phyloP scores from a whole-genome alignment of 805 yeast species.

The Schwanniomyces sp. region DNA sequence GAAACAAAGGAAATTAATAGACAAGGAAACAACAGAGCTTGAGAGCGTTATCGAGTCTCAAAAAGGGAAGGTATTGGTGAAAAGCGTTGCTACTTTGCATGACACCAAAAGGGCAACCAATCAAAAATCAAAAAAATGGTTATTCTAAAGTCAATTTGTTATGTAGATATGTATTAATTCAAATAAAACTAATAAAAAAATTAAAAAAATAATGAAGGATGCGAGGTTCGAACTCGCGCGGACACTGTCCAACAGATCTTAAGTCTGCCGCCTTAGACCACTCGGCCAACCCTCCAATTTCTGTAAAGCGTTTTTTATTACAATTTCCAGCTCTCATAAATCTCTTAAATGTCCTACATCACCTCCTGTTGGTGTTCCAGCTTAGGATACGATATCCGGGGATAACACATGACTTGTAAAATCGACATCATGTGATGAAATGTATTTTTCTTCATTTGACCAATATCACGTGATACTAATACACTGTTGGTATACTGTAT shows the following conservation, averaged over 20 bases:
- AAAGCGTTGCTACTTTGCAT: conserved; percentile 50
- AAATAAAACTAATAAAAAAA: neutral
- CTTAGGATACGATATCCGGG: no score
- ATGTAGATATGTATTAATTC: neutral
- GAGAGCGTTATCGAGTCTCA: conserved; percentile 54
- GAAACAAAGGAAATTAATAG: conserved; percentile 22
- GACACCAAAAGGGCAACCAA: conserved; percentile 28
- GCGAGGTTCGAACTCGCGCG: conserved; percentile 59
- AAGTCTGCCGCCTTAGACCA: conserved; percentile 54
- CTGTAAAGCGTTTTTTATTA: no score
- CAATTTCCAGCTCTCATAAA: no score
- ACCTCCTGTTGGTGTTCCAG: no score
- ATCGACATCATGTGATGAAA: no score
- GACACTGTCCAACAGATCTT: conserved; percentile 49
- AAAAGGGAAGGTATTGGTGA: conserved; percentile 55
- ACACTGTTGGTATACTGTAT: no score
- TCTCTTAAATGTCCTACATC: no score
- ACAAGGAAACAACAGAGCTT: conserved; percentile 37
- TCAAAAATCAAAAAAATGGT: neutral
- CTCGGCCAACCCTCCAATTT: conserved; percentile 51
- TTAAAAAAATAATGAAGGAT: conserved; percentile 44
- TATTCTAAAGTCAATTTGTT: neutral
- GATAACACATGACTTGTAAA: no score
- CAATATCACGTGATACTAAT: no score
- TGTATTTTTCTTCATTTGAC: no score